Base-by-base conservation (phyloP, 768 basidiomycete genomes). In the Leccinum variicolor region DNA sequence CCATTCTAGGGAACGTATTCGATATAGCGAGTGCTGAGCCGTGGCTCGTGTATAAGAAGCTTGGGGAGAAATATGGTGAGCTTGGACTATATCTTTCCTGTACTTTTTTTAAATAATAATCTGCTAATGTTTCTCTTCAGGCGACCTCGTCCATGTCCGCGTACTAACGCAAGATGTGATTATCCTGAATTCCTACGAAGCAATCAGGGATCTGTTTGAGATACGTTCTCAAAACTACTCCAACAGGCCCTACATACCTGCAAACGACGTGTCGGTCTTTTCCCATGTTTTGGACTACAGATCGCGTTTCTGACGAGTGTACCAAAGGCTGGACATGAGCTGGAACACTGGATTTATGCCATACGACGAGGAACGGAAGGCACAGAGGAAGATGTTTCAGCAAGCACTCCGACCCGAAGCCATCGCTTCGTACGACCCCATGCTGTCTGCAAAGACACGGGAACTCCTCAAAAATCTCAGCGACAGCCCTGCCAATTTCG, bases 131-230 rank as follows among this genome's bases (percentile, higher is more conserved):
- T 50, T 36, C 8, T 14, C 9, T 19, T 21, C 23, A 59, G 58
- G 58, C 26, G 58, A 59, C 43, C 28, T 59, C 2, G 21, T 56
- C 26, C 51, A 57, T 43, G 34, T 59, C 50, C 55, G 58, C 11
- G 45, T 58, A 9, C 19, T 59, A 15, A 58, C 58, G 6, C 59
- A 60, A 50, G 56, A 60, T 29, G 3, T 53, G 19, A 60, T 58
- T 17, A 28, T 58, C 17, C 19, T 60, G 56, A 58, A 58, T 45
- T 60, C 59, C n/a, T 34, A 58, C 14, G 59, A 58, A 52, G 52
- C 21, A 5, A 50, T 58, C 23, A 58, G 21, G 23, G 59, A 60
- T 36, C 2, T 60, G 26, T 29, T 60, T 0, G 59, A 58, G 15
- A 14, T 48, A 4, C 52, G 59, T 34, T 60, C 56, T 19, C 51